These are phyloP conservation scores for Fusarium coicis DNA, from an alignment of 2,329 filamentous ascomycete genomes.

Conservation along the genomic window DNA sequence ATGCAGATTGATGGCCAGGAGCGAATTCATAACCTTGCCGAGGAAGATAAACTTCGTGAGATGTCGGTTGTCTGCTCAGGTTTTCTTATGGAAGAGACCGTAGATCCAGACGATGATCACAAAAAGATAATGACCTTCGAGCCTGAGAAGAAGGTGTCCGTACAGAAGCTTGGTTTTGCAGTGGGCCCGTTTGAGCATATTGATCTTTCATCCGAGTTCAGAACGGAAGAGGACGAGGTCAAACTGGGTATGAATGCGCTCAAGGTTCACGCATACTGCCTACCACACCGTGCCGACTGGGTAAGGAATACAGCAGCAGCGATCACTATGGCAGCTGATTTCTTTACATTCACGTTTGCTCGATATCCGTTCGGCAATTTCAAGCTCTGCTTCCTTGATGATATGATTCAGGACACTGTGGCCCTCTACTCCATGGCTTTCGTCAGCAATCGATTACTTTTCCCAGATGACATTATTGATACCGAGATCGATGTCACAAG, in stretches of 20 bases:
- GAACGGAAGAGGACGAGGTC: constrained; percentile 91
- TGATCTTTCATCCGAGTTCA: constrained; percentile 84
- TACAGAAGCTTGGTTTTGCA: constrained; percentile 92
- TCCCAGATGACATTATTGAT: constrained; percentile 86
- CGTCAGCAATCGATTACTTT: constrained; percentile 87
- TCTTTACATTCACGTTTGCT: constrained; percentile 87
- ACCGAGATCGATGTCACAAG: constrained; percentile 84
- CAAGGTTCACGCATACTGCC: constrained; percentile 89
- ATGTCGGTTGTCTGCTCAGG: constrained; percentile 93
- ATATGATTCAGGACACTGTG: constrained; percentile 79
- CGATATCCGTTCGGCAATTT: constrained; percentile 93
- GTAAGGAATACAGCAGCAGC: constrained; percentile 88
- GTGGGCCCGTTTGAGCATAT: constrained; percentile 95
- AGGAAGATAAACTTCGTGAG: constrained; percentile 88
- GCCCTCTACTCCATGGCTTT: constrained; percentile 86
- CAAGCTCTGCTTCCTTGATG: constrained; percentile 94
- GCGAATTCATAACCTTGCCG: constrained; percentile 60
- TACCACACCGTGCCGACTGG: constrained; percentile 84
- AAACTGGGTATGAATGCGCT: constrained; percentile 89
- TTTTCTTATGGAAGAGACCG: constrained; percentile 83
- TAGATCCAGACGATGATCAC: constrained; percentile 78
- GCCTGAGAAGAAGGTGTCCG: constrained; percentile 77
- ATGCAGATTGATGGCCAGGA: constrained; percentile 56
- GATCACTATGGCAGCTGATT: constrained; percentile 87
- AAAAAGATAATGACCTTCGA: constrained; percentile 92